Base-by-base conservation (phyloP, 441 rosid species). In the Macaranga tanarius region DNA sequence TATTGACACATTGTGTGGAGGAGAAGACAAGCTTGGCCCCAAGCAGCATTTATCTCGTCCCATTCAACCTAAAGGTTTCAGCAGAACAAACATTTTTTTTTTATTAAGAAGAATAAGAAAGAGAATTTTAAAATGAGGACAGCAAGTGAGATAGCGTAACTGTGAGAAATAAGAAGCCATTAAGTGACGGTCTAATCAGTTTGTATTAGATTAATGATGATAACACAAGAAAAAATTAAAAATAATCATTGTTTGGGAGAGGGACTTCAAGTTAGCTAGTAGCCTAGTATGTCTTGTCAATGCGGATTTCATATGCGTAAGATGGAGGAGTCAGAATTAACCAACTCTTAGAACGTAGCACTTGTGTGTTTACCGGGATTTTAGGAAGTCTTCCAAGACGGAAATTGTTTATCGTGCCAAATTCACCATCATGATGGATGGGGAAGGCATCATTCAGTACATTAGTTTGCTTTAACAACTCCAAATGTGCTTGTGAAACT, bases 11-110 rank as follows among this genome's bases (percentile, higher is more conserved):
- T 90, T 11, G 98, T 89, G 81, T 95, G 95, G 57, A 95, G 94
- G 65, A 95, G 95, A 78, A 95, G 99, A 82, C 98, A 95, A 20
- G 99, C 99, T 90, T 95, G 98, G 73, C 99, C 99, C 98, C 99
- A 95, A 67, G 99, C 98, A 81, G 98, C 99, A 86, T 93, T 95
- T 72, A 95, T 95, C 88, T 95, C 99, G 81, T 95, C 99, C 98
- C 99, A 95, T 76, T 95, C 98, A 75, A 93, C 98, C 99, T 95
- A 79, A 45, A 73, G 51, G 67, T 78, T 77, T 71, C 76, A 72
- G 79, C 67, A 79, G 23, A 17, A 52, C 57, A 52, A 12, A 12
- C 16, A 48, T 16, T 13, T 48, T 12, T 38, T 23, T 60, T 26
- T 62, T 56, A n/a, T 22, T 9, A 48, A 38, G 22, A 56, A 48